These are phyloP conservation scores for Aspergillus uvarum DNA, from an alignment of 2,329 filamentous ascomycete genomes.

Conservation along the genomic window DNA sequence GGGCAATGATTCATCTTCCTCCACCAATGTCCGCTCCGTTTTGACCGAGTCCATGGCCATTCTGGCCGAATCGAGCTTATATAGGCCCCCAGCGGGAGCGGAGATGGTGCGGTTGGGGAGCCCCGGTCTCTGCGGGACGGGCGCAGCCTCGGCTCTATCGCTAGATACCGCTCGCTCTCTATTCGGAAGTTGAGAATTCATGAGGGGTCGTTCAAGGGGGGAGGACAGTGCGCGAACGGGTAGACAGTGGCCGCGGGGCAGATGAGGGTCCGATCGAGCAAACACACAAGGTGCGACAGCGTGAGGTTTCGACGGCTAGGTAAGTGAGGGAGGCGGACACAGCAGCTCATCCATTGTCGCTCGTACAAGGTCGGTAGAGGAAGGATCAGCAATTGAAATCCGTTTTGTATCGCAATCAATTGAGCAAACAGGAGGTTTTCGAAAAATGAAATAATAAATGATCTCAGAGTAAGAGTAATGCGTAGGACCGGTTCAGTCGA, in stretches of 20 bases:
- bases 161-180: slow-evolving; percentile 33
- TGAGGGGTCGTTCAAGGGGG: slow-evolving; percentile 12
- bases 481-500: background rate
- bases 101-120: slow-evolving; percentile 37
- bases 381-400: slow-evolving; percentile 1
- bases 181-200: slow-evolving; percentile 30
- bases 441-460: background rate
- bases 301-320: slow-evolving; percentile 29
- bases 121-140: slow-evolving; percentile 30
- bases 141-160: slow-evolving; percentile 30
- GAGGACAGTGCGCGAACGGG: slow-evolving; percentile 12
- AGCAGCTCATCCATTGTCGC: slow-evolving; percentile 37
- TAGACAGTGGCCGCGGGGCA: slow-evolving; percentile 14
- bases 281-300: slow-evolving; percentile 22
- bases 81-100: slow-evolving; percentile 33
- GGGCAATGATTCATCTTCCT: slow-evolving; percentile 30
- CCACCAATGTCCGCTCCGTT: slow-evolving; percentile 27
- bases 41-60: slow-evolving; percentile 20
- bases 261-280: slow-evolving; percentile 18
- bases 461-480: background rate
- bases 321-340: slow-evolving; percentile 27
- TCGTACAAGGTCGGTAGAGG: slow-evolving; percentile 11
- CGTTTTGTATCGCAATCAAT: background rate
- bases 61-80: slow-evolving; percentile 26
- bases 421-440: background rate